Evolutionary conservation across 2,329 filamentous ascomycete genomes (phyloP), one percentile per base, ranked within the genome.

Genomic region (Paracamarosporium sp.): DNA sequence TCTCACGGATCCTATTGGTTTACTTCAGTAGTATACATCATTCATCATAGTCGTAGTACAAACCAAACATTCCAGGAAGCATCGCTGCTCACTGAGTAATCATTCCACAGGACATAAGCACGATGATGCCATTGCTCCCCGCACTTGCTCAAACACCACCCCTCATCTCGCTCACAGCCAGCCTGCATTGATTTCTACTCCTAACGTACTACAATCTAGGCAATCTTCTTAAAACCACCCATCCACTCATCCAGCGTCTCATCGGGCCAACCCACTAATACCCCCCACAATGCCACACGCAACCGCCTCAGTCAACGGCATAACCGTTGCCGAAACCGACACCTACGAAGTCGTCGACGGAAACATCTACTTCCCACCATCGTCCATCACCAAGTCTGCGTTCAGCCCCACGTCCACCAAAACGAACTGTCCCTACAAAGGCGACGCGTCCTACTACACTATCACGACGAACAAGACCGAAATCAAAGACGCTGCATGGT

Each of bases 361-460:
- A 25, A 86, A 86, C 70, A 79, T 86, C 58, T 87, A 87, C 68
- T 51, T 31, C 38, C 47, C 33, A 20, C 38, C 25, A 20, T 71
- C 80, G 7, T 70, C 85, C 59, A 77, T 81, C 59, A 71, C 77
- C 31, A 75, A 81, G 54, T 76, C 69, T 1, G 61, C 77, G 61
- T 80, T 86, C 59, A 73, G 68, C 38, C 71, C 77, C 17, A 83
- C 83, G 6, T 72, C 78, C 13, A 78, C 80, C 11, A 77, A 75
- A 40, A 86, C 84, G 0, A 72, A 77, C 47, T 87, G 85, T 55
- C 79, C 80, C 0, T 87, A 84, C 83, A 87, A 87, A 68, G 85
- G 85, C 2, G 76, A 81, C 28, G 84, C 85, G 4, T 82, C 77
- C 41, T 87, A 87, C 68, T 87, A 86, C 69, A 82, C 79, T 22